These are phyloP conservation scores for Coemansia umbellata DNA, from an alignment of 192 early-diverging fungal species.

Conservation along the genomic window DNA sequence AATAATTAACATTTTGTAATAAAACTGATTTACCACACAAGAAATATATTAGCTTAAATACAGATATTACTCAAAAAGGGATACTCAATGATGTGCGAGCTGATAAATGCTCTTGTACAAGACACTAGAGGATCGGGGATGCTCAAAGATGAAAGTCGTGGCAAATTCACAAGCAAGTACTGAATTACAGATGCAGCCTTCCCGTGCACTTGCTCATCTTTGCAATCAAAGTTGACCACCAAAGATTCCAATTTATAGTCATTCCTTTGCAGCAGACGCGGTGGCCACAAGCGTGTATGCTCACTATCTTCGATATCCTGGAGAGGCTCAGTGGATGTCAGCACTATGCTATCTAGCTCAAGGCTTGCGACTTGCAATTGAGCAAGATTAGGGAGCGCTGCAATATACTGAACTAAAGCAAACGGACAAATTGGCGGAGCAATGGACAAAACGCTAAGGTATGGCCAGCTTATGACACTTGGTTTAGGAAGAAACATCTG, in stretches of 20 bases:
- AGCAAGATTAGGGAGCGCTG: not conserved
- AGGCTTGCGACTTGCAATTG: not conserved
- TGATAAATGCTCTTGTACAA: not conserved
- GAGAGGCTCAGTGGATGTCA: not conserved
- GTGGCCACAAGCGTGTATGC: not conserved
- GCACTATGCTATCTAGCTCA: not conserved
- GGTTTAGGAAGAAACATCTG: slow-evolving; percentile 3
- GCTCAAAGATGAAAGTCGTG: not conserved
- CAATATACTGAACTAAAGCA: not conserved
- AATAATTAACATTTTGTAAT: no score
- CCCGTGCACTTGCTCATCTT: no score
- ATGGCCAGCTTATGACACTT: not conserved
- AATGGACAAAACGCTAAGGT: not conserved
- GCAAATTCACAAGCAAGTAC: not conserved
- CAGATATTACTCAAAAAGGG: no score
- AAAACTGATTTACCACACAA: no score
- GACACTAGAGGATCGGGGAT: not conserved
- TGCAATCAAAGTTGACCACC: no score
- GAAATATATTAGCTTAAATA: no score
- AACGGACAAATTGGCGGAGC: slow-evolving; percentile 1
- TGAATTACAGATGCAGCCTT: not conserved
- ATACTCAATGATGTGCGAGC: no score
- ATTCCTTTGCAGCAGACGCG: not conserved
- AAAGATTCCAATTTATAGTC: no score
- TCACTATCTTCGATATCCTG: not conserved